Conservation (phyloP, 805 yeast genomes). For the Hanseniaspora taiwanica region DNA sequence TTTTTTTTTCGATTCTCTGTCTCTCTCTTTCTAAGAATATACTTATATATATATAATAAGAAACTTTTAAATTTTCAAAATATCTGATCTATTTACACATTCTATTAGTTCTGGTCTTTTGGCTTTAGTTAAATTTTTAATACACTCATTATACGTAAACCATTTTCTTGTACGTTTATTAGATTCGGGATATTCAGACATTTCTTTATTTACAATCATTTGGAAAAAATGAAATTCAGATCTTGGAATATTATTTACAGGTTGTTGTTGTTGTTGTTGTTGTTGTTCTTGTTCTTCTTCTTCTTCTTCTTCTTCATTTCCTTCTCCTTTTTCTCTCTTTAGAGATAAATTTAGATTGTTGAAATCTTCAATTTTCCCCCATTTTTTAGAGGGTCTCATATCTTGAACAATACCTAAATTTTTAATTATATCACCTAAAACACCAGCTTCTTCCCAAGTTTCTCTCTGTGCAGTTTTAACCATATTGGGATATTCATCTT, state of each 20-base stretch:
- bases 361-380: constrained; percentile 19
- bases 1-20: not conserved
- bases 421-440: constrained; percentile 44
- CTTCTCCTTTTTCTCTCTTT: not conserved
- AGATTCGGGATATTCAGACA: constrained; percentile 65
- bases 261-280: too few relatives aligned
- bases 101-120: constrained; percentile 55
- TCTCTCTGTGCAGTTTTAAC: constrained; percentile 60
- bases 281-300: too few relatives aligned
- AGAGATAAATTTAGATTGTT: constrained; percentile 2
- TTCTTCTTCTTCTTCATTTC: constrained; percentile 4
- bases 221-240: constrained; percentile 86
- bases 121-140: constrained; percentile 39
- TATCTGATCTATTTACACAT: constrained; percentile 46
- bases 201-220: constrained; percentile 44
- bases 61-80: constrained; percentile 16
- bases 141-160: constrained; percentile 53
- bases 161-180: constrained; percentile 52
- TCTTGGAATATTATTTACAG: constrained; percentile 25
- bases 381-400: constrained; percentile 33
- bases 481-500: constrained; percentile 44
- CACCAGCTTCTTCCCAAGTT: constrained; percentile 98
- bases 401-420: constrained; percentile 60
- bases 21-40: not conserved
- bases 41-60: not conserved